These are phyloP conservation scores for Chalciporus chontae DNA, from an alignment of 768 basidiomycete species.

Conservation along the genomic window DNA sequence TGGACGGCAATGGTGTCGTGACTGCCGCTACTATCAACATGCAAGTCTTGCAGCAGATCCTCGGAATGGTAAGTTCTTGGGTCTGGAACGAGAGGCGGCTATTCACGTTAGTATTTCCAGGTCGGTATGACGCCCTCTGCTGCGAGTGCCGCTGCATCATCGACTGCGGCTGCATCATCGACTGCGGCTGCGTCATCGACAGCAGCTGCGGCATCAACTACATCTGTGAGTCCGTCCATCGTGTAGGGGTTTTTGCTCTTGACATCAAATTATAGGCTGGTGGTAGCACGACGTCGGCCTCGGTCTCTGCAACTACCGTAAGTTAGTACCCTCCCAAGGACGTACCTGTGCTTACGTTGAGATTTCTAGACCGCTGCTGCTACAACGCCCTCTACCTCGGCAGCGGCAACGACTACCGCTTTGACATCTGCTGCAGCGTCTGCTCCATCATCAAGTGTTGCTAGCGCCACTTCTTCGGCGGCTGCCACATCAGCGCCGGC, in stretches of 20 bases:
- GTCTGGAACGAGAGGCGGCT: too few relatives aligned
- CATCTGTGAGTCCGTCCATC: background rate
- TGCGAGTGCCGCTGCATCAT: too few relatives aligned
- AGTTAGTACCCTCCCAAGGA: too few relatives aligned
- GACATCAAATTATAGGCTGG: background rate
- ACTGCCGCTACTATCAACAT: conserved; percentile 25
- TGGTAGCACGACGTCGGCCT: background rate
- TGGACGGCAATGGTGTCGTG: conserved; percentile 24
- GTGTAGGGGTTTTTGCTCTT: background rate
- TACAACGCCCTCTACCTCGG: background rate
- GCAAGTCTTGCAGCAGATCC: conserved; percentile 18
- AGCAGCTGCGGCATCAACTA: background rate
- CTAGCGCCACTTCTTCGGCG: background rate
- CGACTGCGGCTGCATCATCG: too few relatives aligned
- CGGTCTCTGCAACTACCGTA: background rate
- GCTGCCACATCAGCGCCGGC: background rate
- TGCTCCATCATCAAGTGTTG: background rate
- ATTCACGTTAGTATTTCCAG: background rate
- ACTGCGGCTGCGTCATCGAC: too few relatives aligned
- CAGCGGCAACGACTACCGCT: background rate
- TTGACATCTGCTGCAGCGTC: background rate
- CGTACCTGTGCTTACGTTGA: too few relatives aligned
- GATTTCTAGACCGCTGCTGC: background rate
- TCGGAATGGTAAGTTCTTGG: conserved; percentile 2
- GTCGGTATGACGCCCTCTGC: background rate